Conservation (phyloP, 2,329 filamentous ascomycete genomes). For the Capronia epimyces region DNA sequence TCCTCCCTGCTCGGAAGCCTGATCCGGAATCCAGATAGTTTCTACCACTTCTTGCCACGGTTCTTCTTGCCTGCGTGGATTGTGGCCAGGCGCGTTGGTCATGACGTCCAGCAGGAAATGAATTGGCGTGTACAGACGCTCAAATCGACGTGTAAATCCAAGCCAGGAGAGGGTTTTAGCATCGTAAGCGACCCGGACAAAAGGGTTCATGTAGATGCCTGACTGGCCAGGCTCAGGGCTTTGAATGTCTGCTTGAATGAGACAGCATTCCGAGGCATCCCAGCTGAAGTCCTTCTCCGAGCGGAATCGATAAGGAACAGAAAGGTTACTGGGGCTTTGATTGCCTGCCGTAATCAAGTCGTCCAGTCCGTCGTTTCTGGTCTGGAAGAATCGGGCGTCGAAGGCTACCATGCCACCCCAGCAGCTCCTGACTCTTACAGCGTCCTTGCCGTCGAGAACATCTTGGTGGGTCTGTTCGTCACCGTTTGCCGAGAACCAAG, state of each 20-base stretch:
- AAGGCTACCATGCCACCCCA: constrained; percentile 68
- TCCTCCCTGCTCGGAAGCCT: constrained; percentile 31
- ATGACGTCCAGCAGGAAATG: constrained; percentile 56
- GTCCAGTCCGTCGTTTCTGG: constrained; percentile 4
- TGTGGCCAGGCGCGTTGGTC: constrained; percentile 53
- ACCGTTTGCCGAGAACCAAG: constrained; percentile 57
- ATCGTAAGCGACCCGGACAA: constrained; percentile 65
- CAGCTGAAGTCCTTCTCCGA: constrained; percentile 54
- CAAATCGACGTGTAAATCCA: constrained; percentile 56
- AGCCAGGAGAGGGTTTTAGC: constrained; percentile 54
- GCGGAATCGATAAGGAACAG: constrained; percentile 47
- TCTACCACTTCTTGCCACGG: constrained; percentile 48
- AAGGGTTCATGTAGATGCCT: constrained; percentile 69
- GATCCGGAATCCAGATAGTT: constrained; percentile 39
- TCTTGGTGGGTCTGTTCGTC: constrained; percentile 55
- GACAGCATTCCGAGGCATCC: constrained; percentile 62
- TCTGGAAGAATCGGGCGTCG: constrained; percentile 44
- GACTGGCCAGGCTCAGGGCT: constrained; percentile 41
- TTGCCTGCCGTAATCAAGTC: constrained; percentile 19
- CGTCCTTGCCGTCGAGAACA: constrained; percentile 52
- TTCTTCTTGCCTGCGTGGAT: constrained; percentile 56
- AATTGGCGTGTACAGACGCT: constrained; percentile 56
- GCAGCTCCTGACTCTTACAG: constrained; percentile 66
- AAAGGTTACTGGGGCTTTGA: constrained; percentile 26
- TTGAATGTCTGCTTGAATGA: constrained; percentile 49